phyloP scores from a whole-genome alignment of 345 rosid species.

The Linum usitatissimum region DNA sequence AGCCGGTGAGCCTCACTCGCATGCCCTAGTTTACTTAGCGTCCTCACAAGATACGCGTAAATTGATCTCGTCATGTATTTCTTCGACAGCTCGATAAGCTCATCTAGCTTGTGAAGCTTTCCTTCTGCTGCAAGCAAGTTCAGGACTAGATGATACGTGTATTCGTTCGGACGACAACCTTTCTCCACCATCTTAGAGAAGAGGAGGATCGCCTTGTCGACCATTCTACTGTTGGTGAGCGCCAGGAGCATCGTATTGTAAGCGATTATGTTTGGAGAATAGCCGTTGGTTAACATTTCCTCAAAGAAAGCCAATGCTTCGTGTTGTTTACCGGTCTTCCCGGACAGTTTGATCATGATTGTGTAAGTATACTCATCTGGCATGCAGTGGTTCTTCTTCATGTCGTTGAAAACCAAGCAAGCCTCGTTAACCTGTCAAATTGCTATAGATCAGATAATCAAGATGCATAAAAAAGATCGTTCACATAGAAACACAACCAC shows the following conservation, averaged over 20 bases:
- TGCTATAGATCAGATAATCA: conserved; percentile 60
- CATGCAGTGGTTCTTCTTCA: conserved; percentile 55
- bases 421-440: conserved; percentile 66
- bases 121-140: conserved; percentile 53
- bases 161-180: conserved; percentile 55
- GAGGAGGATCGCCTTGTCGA: conserved; percentile 58
- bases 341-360: conserved; percentile 70
- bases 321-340: conserved; percentile 50
- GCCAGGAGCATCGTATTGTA: conserved; percentile 78
- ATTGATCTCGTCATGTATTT: conserved; percentile 61
- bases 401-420: conserved; percentile 61
- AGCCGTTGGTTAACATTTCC: conserved; percentile 55
- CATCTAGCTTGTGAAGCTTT: conserved; percentile 54
- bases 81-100: conserved; percentile 51
- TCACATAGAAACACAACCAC: conserved; percentile 4
- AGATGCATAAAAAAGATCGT: conserved; percentile 10
- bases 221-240: conserved; percentile 49
- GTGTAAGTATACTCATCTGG: conserved; percentile 76
- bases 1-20: conserved; percentile 73
- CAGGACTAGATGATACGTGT: conserved; percentile 51
- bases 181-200: conserved; percentile 66
- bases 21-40: conserved; percentile 61
- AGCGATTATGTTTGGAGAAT: conserved; percentile 42
- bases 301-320: conserved; percentile 54
- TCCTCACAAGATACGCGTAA: conserved; percentile 64